Evolutionary conservation across 352 stramenopile species (phyloP), one percentile per base, ranked within the genome.

Genomic region (Saprolegnia diclina): DNA sequence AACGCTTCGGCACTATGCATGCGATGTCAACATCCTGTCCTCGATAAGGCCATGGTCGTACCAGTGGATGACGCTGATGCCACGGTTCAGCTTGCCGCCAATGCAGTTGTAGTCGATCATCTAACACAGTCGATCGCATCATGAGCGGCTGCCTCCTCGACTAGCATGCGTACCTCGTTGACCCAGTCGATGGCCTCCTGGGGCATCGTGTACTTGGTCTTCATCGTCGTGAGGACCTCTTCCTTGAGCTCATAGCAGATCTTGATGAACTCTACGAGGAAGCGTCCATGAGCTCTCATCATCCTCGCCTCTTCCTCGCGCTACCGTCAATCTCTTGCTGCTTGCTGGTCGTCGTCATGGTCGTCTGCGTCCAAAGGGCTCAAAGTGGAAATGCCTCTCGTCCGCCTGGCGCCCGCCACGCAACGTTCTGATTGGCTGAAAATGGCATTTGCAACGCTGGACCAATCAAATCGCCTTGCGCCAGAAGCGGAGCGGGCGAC

Each of bases 51-150:
- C 26, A 24, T 11, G 26, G 3, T 56, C 71, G 22, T 32, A 92
- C 85, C 85, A 93, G 71, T 97, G 79, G 64, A 98, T 79, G 71
- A 99, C 96, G 69, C 94, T 98, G 52, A 99, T 90, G 50, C 97
- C 97, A 57, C 97, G 91, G 78, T 98, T 99, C 72, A 99, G 91
- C 83, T 99, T 99, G 38, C 97, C 97, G 61, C 96, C 96, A 32
- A 96, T 87, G 73, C 98, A 97, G 74, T 97, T 99, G 89, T 99
- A 99, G 46, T 97, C 82, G 40, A 98, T 79, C 64, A 97, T 84
- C 56, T 87, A 44, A 24, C 44, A 38, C 14, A 82, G 38, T 70
- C 73, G 82, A 24, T 79, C 64, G n/a, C n/a, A 29, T 59, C 52
- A 42, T 59, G 35, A 42, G 24, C 22, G 82, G 37, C 71, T 71